phyloP scores from a whole-genome alignment of 1,284 basidiomycete species.

The Pulveroboletus sp. region DNA sequence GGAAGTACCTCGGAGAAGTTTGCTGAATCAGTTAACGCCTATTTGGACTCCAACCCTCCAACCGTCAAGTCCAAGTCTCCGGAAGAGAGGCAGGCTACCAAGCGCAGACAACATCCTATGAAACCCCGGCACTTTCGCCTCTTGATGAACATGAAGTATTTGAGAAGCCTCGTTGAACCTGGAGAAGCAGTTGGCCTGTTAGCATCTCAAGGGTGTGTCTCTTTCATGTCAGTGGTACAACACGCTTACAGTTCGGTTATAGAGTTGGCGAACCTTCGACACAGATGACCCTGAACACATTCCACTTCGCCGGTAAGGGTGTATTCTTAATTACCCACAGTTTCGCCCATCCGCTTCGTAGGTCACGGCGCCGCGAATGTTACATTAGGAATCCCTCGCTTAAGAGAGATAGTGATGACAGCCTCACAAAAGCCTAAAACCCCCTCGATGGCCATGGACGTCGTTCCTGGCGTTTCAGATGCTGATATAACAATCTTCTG shows the following conservation, averaged over 20 bases:
- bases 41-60: slow-evolving; percentile 77
- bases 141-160: slow-evolving; percentile 89
- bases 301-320: slow-evolving; percentile 93
- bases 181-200: slow-evolving; percentile 97
- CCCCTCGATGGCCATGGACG: slow-evolving; percentile 94
- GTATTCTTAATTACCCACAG: neutral
- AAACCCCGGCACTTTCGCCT: slow-evolving; percentile 67
- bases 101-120: slow-evolving; percentile 51
- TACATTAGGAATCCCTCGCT: slow-evolving; percentile 97
- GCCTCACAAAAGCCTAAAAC: slow-evolving; percentile 96
- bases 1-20: slow-evolving; percentile 95
- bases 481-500: slow-evolving; percentile 79
- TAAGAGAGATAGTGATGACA: slow-evolving; percentile 99
- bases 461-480: slow-evolving; percentile 55
- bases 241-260: slow-evolving; percentile 1
- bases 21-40: slow-evolving; percentile 79
- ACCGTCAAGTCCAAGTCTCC: slow-evolving; percentile 58
- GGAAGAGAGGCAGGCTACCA: slow-evolving; percentile 41
- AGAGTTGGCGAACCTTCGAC: slow-evolving; percentile 99
- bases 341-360: slow-evolving; percentile 32
- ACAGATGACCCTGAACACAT: slow-evolving; percentile 99
- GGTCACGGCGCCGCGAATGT: slow-evolving; percentile 99
- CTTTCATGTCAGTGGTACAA: neutral
- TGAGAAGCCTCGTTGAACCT: slow-evolving; percentile 92
- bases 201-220: slow-evolving; percentile 91